phyloP scores from a whole-genome alignment of 192 early-diverging fungal species.

The Spinellus fusiger region DNA sequence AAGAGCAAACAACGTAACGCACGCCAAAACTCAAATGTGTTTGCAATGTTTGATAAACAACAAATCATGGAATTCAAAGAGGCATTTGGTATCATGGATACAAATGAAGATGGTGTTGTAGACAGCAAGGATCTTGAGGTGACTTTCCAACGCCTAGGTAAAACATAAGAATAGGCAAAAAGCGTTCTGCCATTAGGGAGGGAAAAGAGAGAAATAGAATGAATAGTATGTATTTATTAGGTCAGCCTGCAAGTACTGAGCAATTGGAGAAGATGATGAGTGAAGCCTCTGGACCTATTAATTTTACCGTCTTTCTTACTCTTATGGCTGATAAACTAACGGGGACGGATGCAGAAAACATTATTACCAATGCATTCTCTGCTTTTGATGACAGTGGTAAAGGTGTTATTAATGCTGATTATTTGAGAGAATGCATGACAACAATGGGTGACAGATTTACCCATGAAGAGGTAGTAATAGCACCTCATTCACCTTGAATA shows the following conservation, averaged over 20 bases:
- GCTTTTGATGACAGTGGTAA: slow-evolving; percentile 83
- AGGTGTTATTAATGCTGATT: slow-evolving; percentile 75
- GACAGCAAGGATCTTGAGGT: slow-evolving; percentile 92
- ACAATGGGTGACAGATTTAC: slow-evolving; percentile 93
- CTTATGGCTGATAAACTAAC: slow-evolving; percentile 91
- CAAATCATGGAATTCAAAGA: slow-evolving; percentile 97
- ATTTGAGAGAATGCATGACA: slow-evolving; percentile 82
- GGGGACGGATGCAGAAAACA: slow-evolving; percentile 86
- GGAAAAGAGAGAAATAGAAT: too few species aligned
- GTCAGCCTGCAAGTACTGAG: slow-evolving; percentile 66
- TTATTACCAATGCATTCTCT: slow-evolving; percentile 90
- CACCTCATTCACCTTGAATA: not conserved
- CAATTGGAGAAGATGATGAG: slow-evolving; percentile 87
- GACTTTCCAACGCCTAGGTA: slow-evolving; percentile 76
- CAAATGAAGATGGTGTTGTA: slow-evolving; percentile 87
- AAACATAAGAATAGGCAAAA: too few species aligned
- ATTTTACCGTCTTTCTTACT: slow-evolving; percentile 97
- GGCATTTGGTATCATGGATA: slow-evolving; percentile 93
- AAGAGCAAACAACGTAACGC: slow-evolving; percentile 66
- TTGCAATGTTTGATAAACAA: slow-evolving; percentile 94
- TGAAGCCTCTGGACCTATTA: slow-evolving; percentile 86
- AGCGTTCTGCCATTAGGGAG: too few species aligned
- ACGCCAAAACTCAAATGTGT: slow-evolving; percentile 95
- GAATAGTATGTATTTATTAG: slow-evolving; percentile 25
- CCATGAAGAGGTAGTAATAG: slow-evolving; percentile 68